phyloP scores from a whole-genome alignment of 306 rosid genomes.

The Chamaecrista fasciculata region DNA sequence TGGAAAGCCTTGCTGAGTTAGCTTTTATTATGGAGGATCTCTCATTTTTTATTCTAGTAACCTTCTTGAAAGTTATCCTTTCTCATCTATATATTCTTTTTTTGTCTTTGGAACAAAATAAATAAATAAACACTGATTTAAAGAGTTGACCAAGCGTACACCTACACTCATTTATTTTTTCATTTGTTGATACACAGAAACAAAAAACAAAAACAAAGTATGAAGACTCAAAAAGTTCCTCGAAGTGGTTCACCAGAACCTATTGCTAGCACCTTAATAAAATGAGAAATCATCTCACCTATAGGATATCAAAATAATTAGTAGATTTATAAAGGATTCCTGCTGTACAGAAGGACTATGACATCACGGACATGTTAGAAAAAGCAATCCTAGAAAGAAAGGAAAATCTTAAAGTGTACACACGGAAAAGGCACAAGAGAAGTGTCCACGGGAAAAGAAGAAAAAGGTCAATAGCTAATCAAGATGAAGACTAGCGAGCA shows the following conservation, averaged over 20 bases:
- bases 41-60: no score
- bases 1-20: no score
- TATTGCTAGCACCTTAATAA: not conserved
- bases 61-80: no score
- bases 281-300: not conserved
- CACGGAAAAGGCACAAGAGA: not conserved
- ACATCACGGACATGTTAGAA: not conserved
- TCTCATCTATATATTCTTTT: no score
- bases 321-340: not conserved
- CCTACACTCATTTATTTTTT: no score
- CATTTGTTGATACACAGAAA: no score
- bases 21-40: no score
- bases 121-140: no score
- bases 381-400: not conserved
- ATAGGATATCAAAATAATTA: not conserved
- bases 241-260: not conserved
- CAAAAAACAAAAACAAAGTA: no score
- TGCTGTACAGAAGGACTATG: not conserved
- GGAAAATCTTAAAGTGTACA: not conserved
- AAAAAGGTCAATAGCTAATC: conserved; percentile 5
- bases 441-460: not conserved
- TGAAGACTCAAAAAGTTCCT: not conserved
- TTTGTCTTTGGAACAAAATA: no score
- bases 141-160: no score
- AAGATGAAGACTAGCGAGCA: conserved; percentile 13